Conservation (phyloP, 257 asterid genomes). For the Lantana camara region DNA sequence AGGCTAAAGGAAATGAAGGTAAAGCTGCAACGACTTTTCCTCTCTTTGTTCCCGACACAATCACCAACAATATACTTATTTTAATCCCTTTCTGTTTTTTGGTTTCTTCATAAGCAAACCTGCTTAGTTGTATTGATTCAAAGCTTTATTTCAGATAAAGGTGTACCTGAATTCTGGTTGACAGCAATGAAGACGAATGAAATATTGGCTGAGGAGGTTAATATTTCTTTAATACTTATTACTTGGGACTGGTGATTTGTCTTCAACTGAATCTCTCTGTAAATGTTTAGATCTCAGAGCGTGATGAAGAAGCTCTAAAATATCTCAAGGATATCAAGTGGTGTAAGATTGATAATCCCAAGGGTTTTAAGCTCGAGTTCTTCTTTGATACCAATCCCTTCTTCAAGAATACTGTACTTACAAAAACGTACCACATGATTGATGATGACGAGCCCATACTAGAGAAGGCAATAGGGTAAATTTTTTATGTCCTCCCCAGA, state of each 20-base stretch:
- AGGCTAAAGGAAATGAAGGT: constrained; percentile 52
- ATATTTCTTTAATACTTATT: background rate
- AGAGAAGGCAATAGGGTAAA: constrained; percentile 82
- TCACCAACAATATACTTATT: background rate
- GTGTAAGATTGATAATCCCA: constrained; percentile 62
- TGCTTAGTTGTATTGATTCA: constrained; percentile 4
- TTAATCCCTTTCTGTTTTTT: background rate
- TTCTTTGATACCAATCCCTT: constrained; percentile 71
- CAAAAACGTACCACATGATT: constrained; percentile 76
- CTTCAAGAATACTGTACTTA: constrained; percentile 66
- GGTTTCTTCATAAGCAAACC: background rate
- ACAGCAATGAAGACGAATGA: constrained; percentile 71
- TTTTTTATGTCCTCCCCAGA: background rate
- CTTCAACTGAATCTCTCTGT: constrained; percentile 12
- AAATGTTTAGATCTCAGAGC: constrained; percentile 57
- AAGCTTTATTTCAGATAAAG: constrained; percentile 56
- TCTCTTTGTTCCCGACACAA: background rate
- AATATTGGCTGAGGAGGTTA: constrained; percentile 70
- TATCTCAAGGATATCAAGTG: constrained; percentile 82
- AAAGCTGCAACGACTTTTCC: background rate
- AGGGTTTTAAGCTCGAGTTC: constrained; percentile 91
- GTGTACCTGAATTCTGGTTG: constrained; percentile 80
- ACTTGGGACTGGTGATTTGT: constrained; percentile 6
- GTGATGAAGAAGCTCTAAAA: constrained; percentile 74
- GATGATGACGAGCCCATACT: constrained; percentile 73